A percentile compares a stretch with the other conserved stretches of the same genome.
These are phyloP conservation scores for Lactarius trivialis DNA, from an alignment of 768 basidiomycete genomes.

Conservation along the genomic window DNA sequence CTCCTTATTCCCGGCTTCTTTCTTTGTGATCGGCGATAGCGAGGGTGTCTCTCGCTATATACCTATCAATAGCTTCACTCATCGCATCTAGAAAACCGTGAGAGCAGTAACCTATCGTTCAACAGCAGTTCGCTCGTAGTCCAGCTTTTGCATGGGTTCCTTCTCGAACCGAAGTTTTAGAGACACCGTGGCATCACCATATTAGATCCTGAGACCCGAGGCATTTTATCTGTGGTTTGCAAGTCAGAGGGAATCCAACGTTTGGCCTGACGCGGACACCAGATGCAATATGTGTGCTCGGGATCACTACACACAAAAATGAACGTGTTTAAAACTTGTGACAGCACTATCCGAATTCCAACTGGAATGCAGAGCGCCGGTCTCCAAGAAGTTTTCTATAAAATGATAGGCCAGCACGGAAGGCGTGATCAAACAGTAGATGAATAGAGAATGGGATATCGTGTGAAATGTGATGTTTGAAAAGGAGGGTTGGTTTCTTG, in stretches of 20 bases:
- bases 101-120: neutral
- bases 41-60: neutral
- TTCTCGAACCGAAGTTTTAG: neutral
- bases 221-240: neutral
- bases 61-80: neutral
- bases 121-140: neutral
- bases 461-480: slow-evolving; percentile 6
- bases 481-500: neutral
- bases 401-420: slow-evolving; percentile 3
- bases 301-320: neutral
- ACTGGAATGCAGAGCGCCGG: neutral
- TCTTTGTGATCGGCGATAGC: neutral
- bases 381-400: neutral
- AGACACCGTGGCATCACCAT: neutral
- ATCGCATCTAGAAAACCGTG: neutral
- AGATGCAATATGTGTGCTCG: slow-evolving; percentile 24
- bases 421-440: neutral
- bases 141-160: neutral
- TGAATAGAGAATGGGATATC: slow-evolving; percentile 13
- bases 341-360: neutral
- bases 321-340: neutral
- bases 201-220: neutral
- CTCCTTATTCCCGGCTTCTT: neutral
- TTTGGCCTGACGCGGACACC: slow-evolving; percentile 36
- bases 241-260: neutral